Percentiles rank a stretch among this genome's conserved stretches.
Evolutionary conservation across 305 asterid genomes (phyloP).

Genomic region (Solanum hybrid): DNA sequence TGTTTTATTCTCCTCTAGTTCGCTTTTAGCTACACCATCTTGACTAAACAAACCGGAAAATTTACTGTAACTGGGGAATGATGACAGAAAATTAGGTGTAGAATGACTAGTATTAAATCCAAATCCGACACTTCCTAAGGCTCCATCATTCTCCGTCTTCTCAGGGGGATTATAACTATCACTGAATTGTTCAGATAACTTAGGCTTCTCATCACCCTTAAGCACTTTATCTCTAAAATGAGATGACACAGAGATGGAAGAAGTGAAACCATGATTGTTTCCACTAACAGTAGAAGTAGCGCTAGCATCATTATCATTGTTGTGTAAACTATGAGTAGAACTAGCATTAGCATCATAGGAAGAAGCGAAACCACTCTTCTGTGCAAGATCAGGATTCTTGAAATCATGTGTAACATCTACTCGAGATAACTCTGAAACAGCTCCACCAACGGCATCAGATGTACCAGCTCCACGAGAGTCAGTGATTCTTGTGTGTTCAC

Average conservation of each 20-base stretch:
- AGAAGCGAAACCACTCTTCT: conserved; percentile 25
- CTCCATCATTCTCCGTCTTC: conserved; percentile 31
- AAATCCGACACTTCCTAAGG: conserved; percentile 28
- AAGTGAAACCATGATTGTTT: conserved; percentile 14
- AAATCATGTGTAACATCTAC: conserved; percentile 21
- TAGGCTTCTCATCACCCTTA: conserved; percentile 27
- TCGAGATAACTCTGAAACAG: conserved; percentile 23
- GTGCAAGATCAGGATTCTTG: conserved; percentile 25
- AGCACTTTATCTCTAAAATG: conserved; percentile 26
- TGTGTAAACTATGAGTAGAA: not conserved
- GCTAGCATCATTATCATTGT: conserved; percentile 3
- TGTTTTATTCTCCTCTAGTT: conserved; percentile 19
- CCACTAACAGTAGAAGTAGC: conserved; percentile 19
- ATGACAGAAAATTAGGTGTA: conserved; percentile 21
- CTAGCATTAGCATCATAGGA: conserved; percentile 16
- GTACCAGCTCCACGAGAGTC: conserved; percentile 46
- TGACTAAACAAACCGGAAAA: conserved; percentile 25
- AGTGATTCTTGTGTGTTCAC: conserved; percentile 25
- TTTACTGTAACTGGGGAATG: conserved; percentile 23
- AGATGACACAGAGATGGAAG: conserved; percentile 17
- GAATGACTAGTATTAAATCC: conserved; percentile 21
- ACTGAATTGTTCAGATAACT: conserved; percentile 19
- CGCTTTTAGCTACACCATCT: conserved; percentile 21
- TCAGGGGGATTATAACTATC: conserved; percentile 18
- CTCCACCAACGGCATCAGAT: conserved; percentile 39